Evolutionary conservation across 2,329 filamentous ascomycete genomes (phyloP), one percentile per base, ranked within the genome.

Genomic region (Chalaropsis ovoidea): DNA sequence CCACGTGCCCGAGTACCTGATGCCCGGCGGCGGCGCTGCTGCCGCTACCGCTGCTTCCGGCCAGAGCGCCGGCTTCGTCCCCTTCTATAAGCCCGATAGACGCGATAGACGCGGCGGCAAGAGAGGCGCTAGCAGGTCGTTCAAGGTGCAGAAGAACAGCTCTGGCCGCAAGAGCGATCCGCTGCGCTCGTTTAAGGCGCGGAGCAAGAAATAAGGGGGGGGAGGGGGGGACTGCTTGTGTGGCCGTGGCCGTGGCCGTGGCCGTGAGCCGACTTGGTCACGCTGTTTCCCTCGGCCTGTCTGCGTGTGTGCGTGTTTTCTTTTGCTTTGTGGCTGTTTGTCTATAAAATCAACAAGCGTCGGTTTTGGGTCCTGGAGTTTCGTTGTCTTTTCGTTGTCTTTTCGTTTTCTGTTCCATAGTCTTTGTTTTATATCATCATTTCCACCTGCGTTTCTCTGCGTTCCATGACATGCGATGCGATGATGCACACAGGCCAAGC

Each of bases 1-100:
- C 76, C 90, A 96, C 74, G 89, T 99, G 1, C 94, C 94, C 0
- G 92, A 96, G 60, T 99, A 99, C 73, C 77, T 99, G 63, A 79
- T 99, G 71, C 94, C 94, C 0, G 77, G 81, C 75, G 72, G 91
- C 83, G 72, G 87, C 87, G 52, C 88, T 88, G 71, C 86, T 82
- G 0, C 76, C 90, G 64, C 82, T 82, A 42, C 85, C 65, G 78
- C 81, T n/a, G 77, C 80, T 15, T 81, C 83, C 31, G 81, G 89
- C 67, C 35, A 39, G 35, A 7, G 35, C 35, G 80, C 91, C 65
- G 90, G 90, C 1, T 94, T 90, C 71, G 90, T 96, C 42, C 84
- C 88, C 0, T 79, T 86, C 69, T 78, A 83, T 73, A 70, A 73
- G 43, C 80, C 80, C 49, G 78, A 79, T 70, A 80, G 84, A 73